These are phyloP conservation scores for Trichomonas vaginalis DNA, from an alignment of 208 protist genomes.

Conservation along the genomic window DNA sequence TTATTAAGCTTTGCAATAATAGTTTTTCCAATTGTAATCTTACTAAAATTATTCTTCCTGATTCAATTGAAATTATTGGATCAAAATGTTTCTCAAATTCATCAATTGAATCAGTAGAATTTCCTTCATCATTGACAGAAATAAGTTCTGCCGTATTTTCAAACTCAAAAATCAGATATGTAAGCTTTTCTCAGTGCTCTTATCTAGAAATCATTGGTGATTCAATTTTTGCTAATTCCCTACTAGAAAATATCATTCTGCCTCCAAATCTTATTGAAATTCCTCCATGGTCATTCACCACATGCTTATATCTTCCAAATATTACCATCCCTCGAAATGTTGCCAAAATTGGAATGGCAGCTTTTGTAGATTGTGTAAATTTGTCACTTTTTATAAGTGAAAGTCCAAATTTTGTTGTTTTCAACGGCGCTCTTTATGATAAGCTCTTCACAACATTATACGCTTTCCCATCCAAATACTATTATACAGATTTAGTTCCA, in stretches of 20 bases:
- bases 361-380: background rate
- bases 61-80: background rate
- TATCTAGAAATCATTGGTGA: background rate
- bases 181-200: background rate
- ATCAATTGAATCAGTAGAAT: background rate
- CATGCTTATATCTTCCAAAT: background rate
- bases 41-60: background rate
- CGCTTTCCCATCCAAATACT: too few species aligned
- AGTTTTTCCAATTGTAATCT: background rate
- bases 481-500: too few species aligned
- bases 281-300: background rate
- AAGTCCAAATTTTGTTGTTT: background rate
- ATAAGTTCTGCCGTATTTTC: background rate
- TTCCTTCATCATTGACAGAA: background rate
- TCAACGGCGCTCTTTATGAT: too few species aligned
- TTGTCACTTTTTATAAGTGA: background rate
- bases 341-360: background rate
- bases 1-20: background rate
- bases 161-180: background rate
- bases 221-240: background rate
- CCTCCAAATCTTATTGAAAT: background rate
- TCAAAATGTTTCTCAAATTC: background rate
- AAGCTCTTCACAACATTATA: too few species aligned
- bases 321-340: background rate
- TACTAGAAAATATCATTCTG: background rate